Conservation (phyloP, 352 stramenopile genomes). For the Phytopythium boreale region DNA sequence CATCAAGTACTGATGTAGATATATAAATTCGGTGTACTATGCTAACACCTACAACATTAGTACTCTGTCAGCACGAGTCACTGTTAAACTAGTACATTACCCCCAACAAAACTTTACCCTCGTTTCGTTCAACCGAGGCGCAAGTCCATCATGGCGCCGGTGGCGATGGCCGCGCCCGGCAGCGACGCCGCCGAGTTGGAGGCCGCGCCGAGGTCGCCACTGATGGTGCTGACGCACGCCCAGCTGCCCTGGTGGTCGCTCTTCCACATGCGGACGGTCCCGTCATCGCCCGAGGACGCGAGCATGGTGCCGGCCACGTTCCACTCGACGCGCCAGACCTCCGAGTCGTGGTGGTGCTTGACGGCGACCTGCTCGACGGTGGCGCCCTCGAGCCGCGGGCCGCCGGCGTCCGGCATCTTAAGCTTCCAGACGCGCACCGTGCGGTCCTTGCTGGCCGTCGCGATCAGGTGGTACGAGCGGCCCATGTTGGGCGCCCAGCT, state of each 20-base stretch:
- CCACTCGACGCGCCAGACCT: conserved; percentile 96
- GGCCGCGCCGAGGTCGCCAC: conserved; percentile 51
- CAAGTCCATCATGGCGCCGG: conserved; percentile 26
- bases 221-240: conserved; percentile 88
- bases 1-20: too few relatives aligned
- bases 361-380: conserved; percentile 71
- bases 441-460: conserved; percentile 90
- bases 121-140: conserved; percentile 7
- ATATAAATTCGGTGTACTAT: too few relatives aligned
- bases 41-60: too few relatives aligned
- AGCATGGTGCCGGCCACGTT: conserved; percentile 97
- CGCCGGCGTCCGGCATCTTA: conserved; percentile 63
- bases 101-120: too few relatives aligned
- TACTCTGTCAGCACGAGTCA: too few relatives aligned
- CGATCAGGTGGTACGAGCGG: conserved; percentile 91
- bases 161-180: not conserved
- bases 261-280: conserved; percentile 95
- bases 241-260: conserved; percentile 91
- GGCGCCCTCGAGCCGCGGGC: conserved; percentile 33
- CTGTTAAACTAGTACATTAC: too few relatives aligned
- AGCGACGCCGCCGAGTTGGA: not conserved
- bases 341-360: conserved; percentile 84
- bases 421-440: conserved; percentile 88
- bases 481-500: conserved; percentile 96
- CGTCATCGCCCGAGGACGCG: conserved; percentile 92